Evolutionary conservation across 2,329 filamentous ascomycete genomes (phyloP), one percentile per base, ranked within the genome.

Genomic region (Penicillium freii): DNA sequence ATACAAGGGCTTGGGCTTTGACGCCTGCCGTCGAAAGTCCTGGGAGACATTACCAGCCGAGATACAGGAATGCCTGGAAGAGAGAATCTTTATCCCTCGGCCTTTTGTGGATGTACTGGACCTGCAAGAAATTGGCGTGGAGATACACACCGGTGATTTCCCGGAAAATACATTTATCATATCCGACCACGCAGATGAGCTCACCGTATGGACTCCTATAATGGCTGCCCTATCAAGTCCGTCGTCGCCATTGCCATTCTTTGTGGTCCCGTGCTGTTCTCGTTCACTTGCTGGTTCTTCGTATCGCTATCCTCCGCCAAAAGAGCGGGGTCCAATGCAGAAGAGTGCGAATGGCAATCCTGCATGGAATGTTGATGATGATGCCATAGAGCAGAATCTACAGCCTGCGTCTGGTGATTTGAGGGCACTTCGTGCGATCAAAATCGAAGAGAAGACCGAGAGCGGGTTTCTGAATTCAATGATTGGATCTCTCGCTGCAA

Each of bases 191-290:
- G 93, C 93, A 11, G 94, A 99, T 71, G 92, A 99, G 76, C 82
- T 99, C 15, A 99, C 94, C 0, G 86, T 91, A 0, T 99, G 94
- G 94, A 97, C 94, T 0, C 94, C 94, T 0, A 82, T 97, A 19
- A 84, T 99, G 40, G 92, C 91, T 1, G 84, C 85, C 7, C 78
- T 91, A 1, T 70, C 77, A 2, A 68, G 63, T 52, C 73, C 72
- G 0, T 54, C 56, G 17, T 92, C 88, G 0, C 77, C 84, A 2
- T 89, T 88, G 11, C 89, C 92, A 0, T 99, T 97, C 73, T 85
- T 99, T 60, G 89, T 90, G 65, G 96, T 99, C 44, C 94, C 94
- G 1, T 99, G 94, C 78, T 99, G 94, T 77, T 96, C 91, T 62
- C 92, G 97, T 76, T 84, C 89, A 57, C 84, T 99, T 2, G 85